Conservation (phyloP, 2,329 filamentous ascomycete species). For the Botrytis tulipae region DNA sequence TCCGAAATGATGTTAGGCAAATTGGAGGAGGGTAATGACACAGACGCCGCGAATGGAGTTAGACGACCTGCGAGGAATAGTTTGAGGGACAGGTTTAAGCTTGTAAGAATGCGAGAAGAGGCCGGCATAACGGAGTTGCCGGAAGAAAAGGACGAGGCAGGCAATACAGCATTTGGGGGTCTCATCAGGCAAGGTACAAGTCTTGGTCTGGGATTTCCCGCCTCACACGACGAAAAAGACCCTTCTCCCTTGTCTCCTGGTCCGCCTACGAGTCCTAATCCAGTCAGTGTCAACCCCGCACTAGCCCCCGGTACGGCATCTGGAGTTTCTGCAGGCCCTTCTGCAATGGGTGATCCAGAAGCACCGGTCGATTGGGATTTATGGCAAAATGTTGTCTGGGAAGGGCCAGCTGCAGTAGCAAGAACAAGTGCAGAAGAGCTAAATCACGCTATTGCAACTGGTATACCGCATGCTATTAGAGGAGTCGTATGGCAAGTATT, state of each 20-base stretch:
- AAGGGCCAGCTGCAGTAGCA: constrained; percentile 84
- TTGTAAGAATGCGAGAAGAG: constrained; percentile 73
- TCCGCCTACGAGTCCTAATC: constrained; percentile 47
- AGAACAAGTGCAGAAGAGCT: constrained; percentile 86
- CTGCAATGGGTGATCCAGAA: constrained; percentile 61
- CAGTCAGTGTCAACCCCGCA: constrained; percentile 63
- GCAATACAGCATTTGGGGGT: constrained; percentile 44
- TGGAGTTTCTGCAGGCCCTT: constrained; percentile 73
- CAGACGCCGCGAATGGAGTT: constrained; percentile 49
- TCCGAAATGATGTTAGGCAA: constrained; percentile 75
- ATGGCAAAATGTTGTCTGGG: constrained; percentile 94
- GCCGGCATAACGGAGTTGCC: constrained; percentile 54
- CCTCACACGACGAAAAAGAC: constrained; percentile 34
- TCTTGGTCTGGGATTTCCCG: constrained; percentile 43
- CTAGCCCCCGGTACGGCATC: constrained; percentile 83
- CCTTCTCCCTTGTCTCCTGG: constrained; percentile 45
- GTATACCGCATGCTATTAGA: constrained; percentile 90
- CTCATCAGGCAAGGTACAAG: constrained; percentile 44
- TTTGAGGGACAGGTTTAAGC: constrained; percentile 75
- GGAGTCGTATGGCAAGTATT: constrained; percentile 99
- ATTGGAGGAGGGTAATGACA: constrained; percentile 75
- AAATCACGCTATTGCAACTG: constrained; percentile 84
- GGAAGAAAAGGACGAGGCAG: constrained; percentile 43
- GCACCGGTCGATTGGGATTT: constrained; percentile 95
- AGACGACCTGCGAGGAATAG: constrained; percentile 57